These are phyloP conservation scores for Pelargonium exstipulatum DNA, from an alignment of 441 rosid genomes.

Conservation along the genomic window DNA sequence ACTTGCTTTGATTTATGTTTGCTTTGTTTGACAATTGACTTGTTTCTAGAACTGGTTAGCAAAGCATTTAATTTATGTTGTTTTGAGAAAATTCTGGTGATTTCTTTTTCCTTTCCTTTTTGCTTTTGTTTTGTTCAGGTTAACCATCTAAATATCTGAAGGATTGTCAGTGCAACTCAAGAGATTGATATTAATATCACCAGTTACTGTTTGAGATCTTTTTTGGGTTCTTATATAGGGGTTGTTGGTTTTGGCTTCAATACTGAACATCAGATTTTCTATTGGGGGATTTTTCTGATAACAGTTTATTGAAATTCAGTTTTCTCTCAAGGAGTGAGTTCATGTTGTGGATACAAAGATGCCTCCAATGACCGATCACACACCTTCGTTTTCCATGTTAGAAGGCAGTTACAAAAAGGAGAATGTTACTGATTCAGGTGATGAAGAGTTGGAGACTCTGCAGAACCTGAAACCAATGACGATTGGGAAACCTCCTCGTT, in stretches of 20 bases:
- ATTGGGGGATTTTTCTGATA: neutral
- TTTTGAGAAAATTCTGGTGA: neutral
- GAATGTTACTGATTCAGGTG: constrained; percentile 32
- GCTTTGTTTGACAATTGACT: neutral
- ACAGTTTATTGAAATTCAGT: neutral
- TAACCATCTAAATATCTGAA: neutral
- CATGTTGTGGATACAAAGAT: neutral
- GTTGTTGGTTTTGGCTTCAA: neutral
- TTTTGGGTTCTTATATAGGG: neutral
- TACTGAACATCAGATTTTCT: neutral
- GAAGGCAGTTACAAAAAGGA: constrained; percentile 49
- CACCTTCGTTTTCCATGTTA: constrained; percentile 18
- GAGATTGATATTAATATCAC: neutral
- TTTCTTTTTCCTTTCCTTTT: neutral
- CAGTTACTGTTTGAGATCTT: neutral
- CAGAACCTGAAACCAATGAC: constrained; percentile 46
- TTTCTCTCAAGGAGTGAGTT: constrained; percentile 1
- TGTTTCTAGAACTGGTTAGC: neutral
- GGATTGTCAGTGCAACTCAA: neutral
- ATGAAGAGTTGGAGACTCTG: constrained; percentile 37
- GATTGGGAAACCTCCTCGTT: constrained; percentile 76
- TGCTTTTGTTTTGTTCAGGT: neutral
- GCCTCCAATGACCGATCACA: constrained; percentile 7
- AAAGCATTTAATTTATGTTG: neutral
- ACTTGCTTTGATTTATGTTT: neutral